Percentiles rank a stretch among this genome's conserved stretches.
phyloP scores from a whole-genome alignment of 345 rosid species.

The Rhizophora mangle region DNA sequence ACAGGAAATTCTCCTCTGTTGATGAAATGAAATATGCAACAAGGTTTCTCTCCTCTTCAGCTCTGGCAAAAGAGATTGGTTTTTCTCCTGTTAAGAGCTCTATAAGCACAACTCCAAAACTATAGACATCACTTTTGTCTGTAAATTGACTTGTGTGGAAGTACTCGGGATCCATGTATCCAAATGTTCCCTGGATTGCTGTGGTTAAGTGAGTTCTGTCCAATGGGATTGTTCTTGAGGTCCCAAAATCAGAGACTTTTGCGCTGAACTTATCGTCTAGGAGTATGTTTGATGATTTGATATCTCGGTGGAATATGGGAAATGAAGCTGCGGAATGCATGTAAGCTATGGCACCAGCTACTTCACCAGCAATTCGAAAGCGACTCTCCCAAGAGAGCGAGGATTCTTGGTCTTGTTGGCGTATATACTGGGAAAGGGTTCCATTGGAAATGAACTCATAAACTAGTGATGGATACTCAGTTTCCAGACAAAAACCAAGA shows the following conservation, averaged over 20 bases:
- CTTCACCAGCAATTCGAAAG: conserved; percentile 3
- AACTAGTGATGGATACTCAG: conserved; percentile 11
- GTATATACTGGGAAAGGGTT: conserved; percentile 6
- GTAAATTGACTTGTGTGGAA: conserved; percentile 10
- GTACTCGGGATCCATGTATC: conserved; percentile 14
- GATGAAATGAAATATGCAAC: conserved; percentile 3
- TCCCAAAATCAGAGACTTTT: conserved; percentile 8
- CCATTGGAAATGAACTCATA: conserved; percentile 25
- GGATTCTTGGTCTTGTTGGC: neutral
- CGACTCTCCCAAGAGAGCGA: neutral
- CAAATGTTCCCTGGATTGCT: neutral
- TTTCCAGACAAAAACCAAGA: conserved; percentile 16
- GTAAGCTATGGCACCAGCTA: conserved; percentile 2
- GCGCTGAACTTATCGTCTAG: conserved; percentile 7
- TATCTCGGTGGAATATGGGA: conserved; percentile 7
- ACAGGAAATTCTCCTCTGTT: neutral
- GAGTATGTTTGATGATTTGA: conserved; percentile 8
- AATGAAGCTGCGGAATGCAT: conserved; percentile 12
- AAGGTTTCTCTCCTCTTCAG: conserved; percentile 5
- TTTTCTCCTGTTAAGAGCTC: conserved; percentile 9
- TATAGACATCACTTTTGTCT: conserved; percentile 10
- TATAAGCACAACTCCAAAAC: conserved; percentile 8
- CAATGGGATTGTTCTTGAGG: neutral
- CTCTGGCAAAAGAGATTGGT: conserved; percentile 8
- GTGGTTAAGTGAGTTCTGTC: no score